These are phyloP conservation scores for Didymella keratinophila DNA, from an alignment of 2,329 filamentous ascomycete genomes.

Conservation along the genomic window DNA sequence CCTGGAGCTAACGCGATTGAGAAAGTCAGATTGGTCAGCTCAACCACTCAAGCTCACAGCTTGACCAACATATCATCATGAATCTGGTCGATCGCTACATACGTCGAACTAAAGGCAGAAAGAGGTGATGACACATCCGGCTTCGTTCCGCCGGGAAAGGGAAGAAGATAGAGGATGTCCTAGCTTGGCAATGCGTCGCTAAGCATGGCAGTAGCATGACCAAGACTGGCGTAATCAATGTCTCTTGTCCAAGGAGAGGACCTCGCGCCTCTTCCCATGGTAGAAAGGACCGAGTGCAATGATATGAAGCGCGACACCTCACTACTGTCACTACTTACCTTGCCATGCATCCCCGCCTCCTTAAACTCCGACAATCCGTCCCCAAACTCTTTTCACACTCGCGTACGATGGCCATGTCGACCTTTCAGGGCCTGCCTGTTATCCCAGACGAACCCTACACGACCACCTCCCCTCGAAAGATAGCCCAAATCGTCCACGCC, in stretches of 20 bases:
- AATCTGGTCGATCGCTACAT: neutral
- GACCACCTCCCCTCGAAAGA: neutral
- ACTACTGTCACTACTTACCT: neutral
- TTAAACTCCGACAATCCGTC: neutral
- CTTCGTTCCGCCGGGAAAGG: neutral
- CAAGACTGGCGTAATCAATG: neutral
- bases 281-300: too few species aligned
- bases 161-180: neutral
- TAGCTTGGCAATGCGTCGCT: neutral
- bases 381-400: neutral
- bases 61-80: neutral
- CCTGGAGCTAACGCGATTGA: neutral
- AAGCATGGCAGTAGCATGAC: neutral
- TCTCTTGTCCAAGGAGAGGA: too few species aligned
- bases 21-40: neutral
- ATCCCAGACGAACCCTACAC: neutral
- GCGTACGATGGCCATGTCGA: neutral
- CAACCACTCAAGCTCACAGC: neutral
- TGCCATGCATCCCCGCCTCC: neutral
- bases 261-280: too few species aligned
- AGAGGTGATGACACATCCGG: neutral
- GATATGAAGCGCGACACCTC: neutral
- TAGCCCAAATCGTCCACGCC: neutral
- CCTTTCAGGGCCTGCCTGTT: neutral
- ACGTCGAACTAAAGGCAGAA: neutral